A percentile compares a stretch with the other conserved stretches of the same genome.
Conservation (phyloP, 257 asterid species). For the Solanum lycopersicoides region DNA sequence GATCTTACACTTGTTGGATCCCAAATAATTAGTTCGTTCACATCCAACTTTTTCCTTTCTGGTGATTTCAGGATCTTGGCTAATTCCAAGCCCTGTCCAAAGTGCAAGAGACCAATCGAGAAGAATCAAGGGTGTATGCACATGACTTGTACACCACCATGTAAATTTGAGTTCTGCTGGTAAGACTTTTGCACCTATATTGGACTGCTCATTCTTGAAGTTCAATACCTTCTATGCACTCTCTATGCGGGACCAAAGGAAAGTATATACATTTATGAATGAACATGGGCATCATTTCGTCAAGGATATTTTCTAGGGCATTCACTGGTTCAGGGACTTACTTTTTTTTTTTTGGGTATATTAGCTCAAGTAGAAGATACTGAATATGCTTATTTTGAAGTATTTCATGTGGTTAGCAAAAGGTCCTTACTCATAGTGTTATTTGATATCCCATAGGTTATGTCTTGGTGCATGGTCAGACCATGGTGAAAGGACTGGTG, state of each 20-base stretch:
- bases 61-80: conserved; percentile 75
- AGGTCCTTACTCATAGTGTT: not conserved
- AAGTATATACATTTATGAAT: not conserved
- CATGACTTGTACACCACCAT: conserved; percentile 99
- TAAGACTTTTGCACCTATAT: conserved; percentile 16
- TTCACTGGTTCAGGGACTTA: not conserved
- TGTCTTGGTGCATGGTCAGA: conserved; percentile 98
- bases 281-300: not conserved
- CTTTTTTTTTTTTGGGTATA: not conserved
- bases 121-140: conserved; percentile 99
- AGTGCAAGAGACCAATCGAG: conserved; percentile 99
- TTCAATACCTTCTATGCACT: not conserved
- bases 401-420: not conserved
- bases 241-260: not conserved
- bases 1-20: not conserved
- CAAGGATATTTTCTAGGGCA: not conserved
- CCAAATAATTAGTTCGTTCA: not conserved
- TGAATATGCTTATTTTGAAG: not conserved
- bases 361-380: not conserved
- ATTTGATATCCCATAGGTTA: conserved; percentile 38
- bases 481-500: conserved; percentile 99
- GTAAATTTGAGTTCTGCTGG: conserved; percentile 99
- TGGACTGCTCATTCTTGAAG: not conserved
- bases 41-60: not conserved
- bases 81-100: conserved; percentile 98